phyloP scores from a whole-genome alignment of 2,329 filamentous ascomycete species.

The Nemania sp. region DNA sequence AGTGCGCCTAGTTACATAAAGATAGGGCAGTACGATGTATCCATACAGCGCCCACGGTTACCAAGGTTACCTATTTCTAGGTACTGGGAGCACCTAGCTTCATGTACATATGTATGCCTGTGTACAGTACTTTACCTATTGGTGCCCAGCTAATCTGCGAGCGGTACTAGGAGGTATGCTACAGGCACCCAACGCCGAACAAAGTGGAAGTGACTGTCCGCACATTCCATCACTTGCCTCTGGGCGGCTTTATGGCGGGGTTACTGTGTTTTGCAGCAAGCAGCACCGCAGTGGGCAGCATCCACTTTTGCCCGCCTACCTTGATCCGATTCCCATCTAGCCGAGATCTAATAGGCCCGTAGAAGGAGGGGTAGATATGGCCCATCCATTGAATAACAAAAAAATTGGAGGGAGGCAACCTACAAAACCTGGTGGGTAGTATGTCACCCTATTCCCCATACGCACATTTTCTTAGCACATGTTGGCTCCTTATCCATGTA shows the following conservation, averaged over 20 bases:
- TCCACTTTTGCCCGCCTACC: constrained; percentile 27
- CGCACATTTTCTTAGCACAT: too few relatives aligned
- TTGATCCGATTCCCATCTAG: constrained; percentile 13
- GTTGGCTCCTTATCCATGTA: too few relatives aligned
- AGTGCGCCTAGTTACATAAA: background rate
- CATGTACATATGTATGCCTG: background rate
- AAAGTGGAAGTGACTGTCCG: background rate
- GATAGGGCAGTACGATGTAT: background rate
- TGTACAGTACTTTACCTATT: background rate
- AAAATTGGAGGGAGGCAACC: constrained; percentile 11
- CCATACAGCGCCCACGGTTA: too few relatives aligned
- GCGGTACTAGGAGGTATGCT: background rate
- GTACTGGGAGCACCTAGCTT: background rate
- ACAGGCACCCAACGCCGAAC: background rate
- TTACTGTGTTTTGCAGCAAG: constrained; percentile 33
- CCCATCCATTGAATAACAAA: constrained; percentile 12
- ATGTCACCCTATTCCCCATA: too few relatives aligned
- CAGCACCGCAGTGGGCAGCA: constrained; percentile 5
- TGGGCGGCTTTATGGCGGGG: constrained; percentile 36
- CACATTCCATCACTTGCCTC: too few relatives aligned
- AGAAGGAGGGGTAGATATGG: constrained; percentile 26
- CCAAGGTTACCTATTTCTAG: too few relatives aligned
- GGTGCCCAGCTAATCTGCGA: too few relatives aligned
- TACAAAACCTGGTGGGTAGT: too few relatives aligned
- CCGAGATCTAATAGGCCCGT: constrained; percentile 20